Percentiles rank a stretch among this genome's conserved stretches.
These are phyloP conservation scores for Aureobasidium uvarum DNA, from an alignment of 2,329 filamentous ascomycete species.

Conservation along the genomic window DNA sequence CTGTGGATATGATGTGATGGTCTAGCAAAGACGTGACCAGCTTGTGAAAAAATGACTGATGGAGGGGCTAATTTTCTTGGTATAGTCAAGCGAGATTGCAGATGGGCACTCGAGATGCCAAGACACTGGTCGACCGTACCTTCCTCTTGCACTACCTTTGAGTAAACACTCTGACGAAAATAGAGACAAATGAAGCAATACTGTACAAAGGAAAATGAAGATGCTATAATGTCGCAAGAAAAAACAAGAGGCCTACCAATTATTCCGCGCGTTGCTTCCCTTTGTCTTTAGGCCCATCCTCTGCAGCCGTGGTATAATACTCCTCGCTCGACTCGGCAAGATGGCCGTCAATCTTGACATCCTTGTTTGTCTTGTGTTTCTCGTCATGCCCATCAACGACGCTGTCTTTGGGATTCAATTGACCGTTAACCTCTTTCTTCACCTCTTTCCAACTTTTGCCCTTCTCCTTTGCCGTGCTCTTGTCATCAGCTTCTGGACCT, in stretches of 20 bases:
- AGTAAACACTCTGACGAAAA: neutral
- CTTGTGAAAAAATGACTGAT: too few species aligned
- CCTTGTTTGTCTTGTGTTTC: neutral
- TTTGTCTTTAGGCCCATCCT: neutral
- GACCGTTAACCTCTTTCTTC: conserved; percentile 15
- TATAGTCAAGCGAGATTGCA: neutral
- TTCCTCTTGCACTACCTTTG: neutral
- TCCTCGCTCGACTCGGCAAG: neutral
- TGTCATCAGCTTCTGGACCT: conserved; percentile 33
- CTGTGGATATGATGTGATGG: too few species aligned
- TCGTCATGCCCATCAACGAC: neutral
- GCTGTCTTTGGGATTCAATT: conserved; percentile 2
- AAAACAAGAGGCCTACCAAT: neutral
- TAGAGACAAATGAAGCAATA: neutral
- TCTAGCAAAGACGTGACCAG: too few species aligned
- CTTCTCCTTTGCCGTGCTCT: conserved; percentile 28
- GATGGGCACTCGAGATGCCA: neutral
- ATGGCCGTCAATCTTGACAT: neutral
- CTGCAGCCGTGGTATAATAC: conserved; percentile 3
- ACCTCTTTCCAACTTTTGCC: conserved; percentile 31
- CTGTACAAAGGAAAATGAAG: neutral
- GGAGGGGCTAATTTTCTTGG: too few species aligned
- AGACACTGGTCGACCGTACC: neutral
- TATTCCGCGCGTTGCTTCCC: conserved; percentile 7
- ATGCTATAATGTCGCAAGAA: neutral